Percentiles rank a stretch among this genome's conserved stretches.
These are phyloP conservation scores for Calamus simplicifolius DNA, from an alignment of 176 grass and related monocot genomes.

Conservation along the genomic window DNA sequence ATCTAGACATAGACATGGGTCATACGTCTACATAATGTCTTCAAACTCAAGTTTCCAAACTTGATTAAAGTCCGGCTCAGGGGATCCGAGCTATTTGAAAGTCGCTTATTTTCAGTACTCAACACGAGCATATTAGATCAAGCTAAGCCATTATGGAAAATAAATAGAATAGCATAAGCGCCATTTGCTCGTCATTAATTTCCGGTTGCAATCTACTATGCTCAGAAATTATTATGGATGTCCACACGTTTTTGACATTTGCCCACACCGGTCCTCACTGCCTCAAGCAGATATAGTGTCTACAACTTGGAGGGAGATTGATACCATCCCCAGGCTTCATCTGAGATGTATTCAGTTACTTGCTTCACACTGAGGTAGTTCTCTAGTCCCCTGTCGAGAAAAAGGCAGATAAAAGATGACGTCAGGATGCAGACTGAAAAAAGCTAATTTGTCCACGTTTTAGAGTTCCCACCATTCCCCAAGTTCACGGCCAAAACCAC, in stretches of 20 bases:
- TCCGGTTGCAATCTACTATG: no score
- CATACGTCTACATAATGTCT: no score
- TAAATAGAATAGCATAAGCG: no score
- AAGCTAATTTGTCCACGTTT: neutral
- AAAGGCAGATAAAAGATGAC: neutral
- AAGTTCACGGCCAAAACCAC: slow-evolving; percentile 90
- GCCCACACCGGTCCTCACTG: neutral
- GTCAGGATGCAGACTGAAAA: neutral
- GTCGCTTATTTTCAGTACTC: no score
- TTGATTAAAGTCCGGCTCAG: no score
- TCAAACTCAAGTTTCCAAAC: no score
- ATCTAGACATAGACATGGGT: no score
- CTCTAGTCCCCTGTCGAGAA: slow-evolving; percentile 63
- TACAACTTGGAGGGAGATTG: slow-evolving; percentile 58
- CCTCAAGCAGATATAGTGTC: slow-evolving; percentile 1
- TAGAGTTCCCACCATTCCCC: slow-evolving; percentile 63
- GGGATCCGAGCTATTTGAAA: no score
- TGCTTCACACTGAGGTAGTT: slow-evolving; percentile 89
- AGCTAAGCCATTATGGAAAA: no score
- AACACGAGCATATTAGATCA: no score
- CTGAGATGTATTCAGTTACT: slow-evolving; percentile 82
- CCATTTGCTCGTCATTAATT: no score
- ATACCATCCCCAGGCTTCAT: slow-evolving; percentile 95
- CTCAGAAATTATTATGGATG: no score
- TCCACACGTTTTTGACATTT: neutral